Conservation (phyloP, 2,329 filamentous ascomycete genomes). For the Ophiostoma quercus region DNA sequence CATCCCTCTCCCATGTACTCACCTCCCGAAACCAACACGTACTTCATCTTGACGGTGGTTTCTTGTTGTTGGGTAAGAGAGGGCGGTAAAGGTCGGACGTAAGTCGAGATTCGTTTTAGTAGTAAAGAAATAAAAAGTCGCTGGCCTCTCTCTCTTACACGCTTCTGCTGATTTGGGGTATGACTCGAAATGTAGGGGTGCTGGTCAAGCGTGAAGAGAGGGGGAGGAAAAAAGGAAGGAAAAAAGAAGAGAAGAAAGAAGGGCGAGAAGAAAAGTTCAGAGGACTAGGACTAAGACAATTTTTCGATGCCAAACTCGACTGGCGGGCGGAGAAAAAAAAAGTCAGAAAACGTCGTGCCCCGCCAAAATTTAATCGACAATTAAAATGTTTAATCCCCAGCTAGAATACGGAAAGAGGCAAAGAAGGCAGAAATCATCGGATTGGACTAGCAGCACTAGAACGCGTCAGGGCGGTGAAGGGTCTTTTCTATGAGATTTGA, state of each 20-base stretch:
- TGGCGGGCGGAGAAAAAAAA: conserved; percentile 11
- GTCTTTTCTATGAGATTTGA: not conserved
- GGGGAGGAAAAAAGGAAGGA: conserved; percentile 13
- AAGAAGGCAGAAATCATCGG: conserved; percentile 3
- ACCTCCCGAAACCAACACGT: conserved; percentile 30
- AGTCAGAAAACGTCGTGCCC: not conserved
- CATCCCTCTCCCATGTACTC: conserved; percentile 9
- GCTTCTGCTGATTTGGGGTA: conserved; percentile 11
- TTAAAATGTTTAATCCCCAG: not conserved
- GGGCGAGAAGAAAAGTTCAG: conserved; percentile 17
- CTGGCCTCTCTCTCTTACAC: conserved; percentile 18
- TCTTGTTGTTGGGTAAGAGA: conserved; percentile 11
- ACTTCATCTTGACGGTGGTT: conserved; percentile 29
- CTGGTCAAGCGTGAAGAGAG: conserved; percentile 22
- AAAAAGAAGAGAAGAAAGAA: conserved; percentile 13
- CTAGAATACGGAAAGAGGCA: not conserved
- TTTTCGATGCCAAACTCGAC: conserved; percentile 9
- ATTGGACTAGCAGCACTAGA: not conserved
- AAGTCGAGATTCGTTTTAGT: not conserved
- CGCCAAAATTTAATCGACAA: conserved; percentile 4
- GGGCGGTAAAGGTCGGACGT: conserved; percentile 10
- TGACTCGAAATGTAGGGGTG: conserved; percentile 18
- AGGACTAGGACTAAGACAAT: conserved; percentile 5
- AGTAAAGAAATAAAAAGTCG: not conserved
- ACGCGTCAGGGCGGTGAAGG: conserved; percentile 8